Conservation (phyloP, 257 asterid species). For the Sherardia arvensis region DNA sequence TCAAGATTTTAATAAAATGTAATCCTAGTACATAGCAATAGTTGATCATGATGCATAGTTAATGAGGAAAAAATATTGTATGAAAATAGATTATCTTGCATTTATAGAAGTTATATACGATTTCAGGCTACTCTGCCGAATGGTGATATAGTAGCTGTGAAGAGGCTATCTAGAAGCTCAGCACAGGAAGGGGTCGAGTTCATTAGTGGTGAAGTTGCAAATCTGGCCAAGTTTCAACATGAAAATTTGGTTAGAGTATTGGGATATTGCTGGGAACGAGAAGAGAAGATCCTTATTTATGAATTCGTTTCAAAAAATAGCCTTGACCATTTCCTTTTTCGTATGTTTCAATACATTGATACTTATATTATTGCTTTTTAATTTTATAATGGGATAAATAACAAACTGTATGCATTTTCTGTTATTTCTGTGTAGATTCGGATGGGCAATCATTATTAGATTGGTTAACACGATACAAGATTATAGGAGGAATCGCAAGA, state of each 20-base stretch:
- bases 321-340: slow-evolving; percentile 24
- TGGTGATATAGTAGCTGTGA: slow-evolving; percentile 23
- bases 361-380: neutral
- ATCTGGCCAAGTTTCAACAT: slow-evolving; percentile 24
- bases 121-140: slow-evolving; percentile 15
- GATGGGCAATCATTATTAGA: no score
- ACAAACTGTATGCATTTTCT: no score
- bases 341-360: slow-evolving; percentile 5
- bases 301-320: slow-evolving; percentile 22
- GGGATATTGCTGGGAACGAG: slow-evolving; percentile 19
- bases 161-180: slow-evolving; percentile 21
- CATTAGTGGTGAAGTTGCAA: slow-evolving; percentile 18
- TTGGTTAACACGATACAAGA: neutral
- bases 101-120: neutral
- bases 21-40: no score
- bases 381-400: neutral
- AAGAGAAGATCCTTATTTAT: slow-evolving; percentile 24
- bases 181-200: slow-evolving; percentile 21
- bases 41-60: no score
- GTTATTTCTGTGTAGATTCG: no score
- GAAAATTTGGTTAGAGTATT: slow-evolving; percentile 18
- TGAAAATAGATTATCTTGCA: no score
- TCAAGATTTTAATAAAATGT: no score
- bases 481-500: neutral
- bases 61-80: no score